Evolutionary conservation across 768 basidiomycete genomes (phyloP).

Genomic region (Trichaptum fuscoviolaceum): DNA sequence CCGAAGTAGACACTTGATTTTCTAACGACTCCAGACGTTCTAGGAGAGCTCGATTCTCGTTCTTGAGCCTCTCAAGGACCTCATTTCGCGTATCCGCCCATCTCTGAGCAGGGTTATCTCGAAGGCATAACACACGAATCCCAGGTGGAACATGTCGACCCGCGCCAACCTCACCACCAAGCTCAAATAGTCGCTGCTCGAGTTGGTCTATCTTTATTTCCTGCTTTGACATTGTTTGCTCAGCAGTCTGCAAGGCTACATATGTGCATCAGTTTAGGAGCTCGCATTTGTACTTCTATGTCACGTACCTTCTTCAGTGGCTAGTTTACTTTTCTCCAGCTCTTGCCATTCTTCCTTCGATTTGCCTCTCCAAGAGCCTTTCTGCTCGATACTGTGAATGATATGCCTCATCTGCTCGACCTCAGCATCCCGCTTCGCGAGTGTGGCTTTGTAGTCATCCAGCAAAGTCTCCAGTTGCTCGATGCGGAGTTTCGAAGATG

Average conservation of each 20-base stretch:
- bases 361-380: background rate
- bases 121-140: slow-evolving; percentile 60
- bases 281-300: background rate
- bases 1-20: slow-evolving; percentile 5
- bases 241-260: slow-evolving; percentile 41
- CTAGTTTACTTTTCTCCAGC: slow-evolving; percentile 32
- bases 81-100: slow-evolving; percentile 75
- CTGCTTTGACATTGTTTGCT: slow-evolving; percentile 25
- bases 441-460: slow-evolving; percentile 48
- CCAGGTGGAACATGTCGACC: slow-evolving; percentile 73
- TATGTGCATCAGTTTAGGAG: background rate
- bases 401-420: slow-evolving; percentile 19
- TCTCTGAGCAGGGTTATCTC: slow-evolving; percentile 77
- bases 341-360: slow-evolving; percentile 35
- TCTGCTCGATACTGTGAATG: slow-evolving; percentile 1
- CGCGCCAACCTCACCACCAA: slow-evolving; percentile 68
- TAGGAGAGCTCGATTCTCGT: slow-evolving; percentile 82
- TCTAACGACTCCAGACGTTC: slow-evolving; percentile 61
- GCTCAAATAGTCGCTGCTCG: slow-evolving; percentile 74
- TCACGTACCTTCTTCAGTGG: slow-evolving; percentile 9
- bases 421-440: slow-evolving; percentile 40
- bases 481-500: slow-evolving; percentile 39
- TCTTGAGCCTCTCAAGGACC: slow-evolving; percentile 67
- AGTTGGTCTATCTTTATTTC: slow-evolving; percentile 56
- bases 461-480: slow-evolving; percentile 53